Base-by-base conservation (phyloP, 208 protist species). In the Angomonas deanei region DNA sequence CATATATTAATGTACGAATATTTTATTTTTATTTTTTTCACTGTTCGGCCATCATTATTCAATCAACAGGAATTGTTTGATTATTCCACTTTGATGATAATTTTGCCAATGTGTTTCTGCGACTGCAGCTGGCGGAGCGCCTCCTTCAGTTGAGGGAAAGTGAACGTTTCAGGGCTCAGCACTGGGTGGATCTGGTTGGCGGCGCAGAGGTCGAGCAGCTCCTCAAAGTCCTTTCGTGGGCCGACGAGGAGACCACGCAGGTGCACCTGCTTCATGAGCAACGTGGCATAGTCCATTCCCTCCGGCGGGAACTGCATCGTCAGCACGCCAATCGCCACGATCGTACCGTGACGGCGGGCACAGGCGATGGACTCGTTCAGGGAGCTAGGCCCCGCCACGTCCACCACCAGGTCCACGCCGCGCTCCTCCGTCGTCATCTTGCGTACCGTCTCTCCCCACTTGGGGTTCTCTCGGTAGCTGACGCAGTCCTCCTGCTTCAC, bases 391-490 rank as follows among this genome's bases (percentile, higher is more conserved):
- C 66, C 72, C 23, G 55, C 72, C 60, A 68, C 66, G 50, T 77
- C 65, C 56, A 69, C 72, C 30, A 68, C 65, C 30, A 68, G 61
- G 42, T 72, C 54, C 56, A 76, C 72, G 31, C 72, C 72, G 26
- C 61, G 66, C 47, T 42, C 49, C 15, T 56, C 39, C 19, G 46
- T 34, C 28, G 72, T 77, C 31, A 69, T 59, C 38, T 52, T 66
- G 3, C 23, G 64, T 24, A 65, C 72, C 50, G 62, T 53, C 53
- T 65, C 48, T 0, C 65, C 71, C 64, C 71, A 77, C 53, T 62
- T 39, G 30, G 72, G 61, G 23, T 60, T 60, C 34, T 52, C 57
- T 52, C 49, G 66, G 56, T 72, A 72, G 72, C 72, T 64, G 53
- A 72, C 54, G 60, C 72, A 77, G 57, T 77, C 66, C 39, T 48